Evolutionary conservation across 1,139 yeast genomes (phyloP).

Genomic region (Oligophagozyma castellii): DNA sequence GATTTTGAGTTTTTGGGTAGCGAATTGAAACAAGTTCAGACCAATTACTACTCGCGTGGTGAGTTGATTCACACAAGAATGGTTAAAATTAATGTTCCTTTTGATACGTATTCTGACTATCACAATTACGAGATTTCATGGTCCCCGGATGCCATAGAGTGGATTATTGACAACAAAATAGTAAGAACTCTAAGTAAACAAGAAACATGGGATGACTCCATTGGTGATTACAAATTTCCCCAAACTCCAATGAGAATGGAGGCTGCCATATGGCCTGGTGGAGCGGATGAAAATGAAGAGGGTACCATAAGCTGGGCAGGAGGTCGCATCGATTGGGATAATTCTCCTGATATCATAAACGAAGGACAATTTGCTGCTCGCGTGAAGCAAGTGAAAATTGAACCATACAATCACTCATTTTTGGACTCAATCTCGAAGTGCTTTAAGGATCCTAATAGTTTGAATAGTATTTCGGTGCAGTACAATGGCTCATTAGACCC

Average conservation of each 20-base stretch:
- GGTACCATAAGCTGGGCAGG: conserved; percentile 96
- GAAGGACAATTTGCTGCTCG: conserved; percentile 20
- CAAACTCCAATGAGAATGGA: conserved; percentile 85
- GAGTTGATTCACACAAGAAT: conserved; percentile 50
- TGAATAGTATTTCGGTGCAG: background rate
- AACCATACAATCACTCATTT: conserved; percentile 14
- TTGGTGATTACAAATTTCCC: conserved; percentile 41
- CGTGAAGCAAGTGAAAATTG: conserved; percentile 11
- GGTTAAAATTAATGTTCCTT: conserved; percentile 24
- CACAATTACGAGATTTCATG: conserved; percentile 79
- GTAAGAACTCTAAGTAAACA: conserved; percentile 52
- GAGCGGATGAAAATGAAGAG: conserved; percentile 42
- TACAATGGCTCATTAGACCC: conserved; percentile 1
- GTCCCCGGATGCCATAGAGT: conserved; percentile 54
- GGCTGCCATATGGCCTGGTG: conserved; percentile 90
- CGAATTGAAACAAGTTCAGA: conserved; percentile 49
- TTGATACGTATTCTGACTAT: conserved; percentile 47
- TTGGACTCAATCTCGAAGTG: conserved; percentile 5
- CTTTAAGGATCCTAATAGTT: conserved; percentile 1
- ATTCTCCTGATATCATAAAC: conserved; percentile 19
- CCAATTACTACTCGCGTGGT: conserved; percentile 74
- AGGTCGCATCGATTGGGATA: conserved; percentile 67
- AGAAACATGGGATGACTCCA: conserved; percentile 40
- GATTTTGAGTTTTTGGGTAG: conserved; percentile 81
- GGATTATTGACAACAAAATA: conserved; percentile 59